Evolutionary conservation across 768 basidiomycete species (phyloP).

Genomic region (Auricularia sp.): DNA sequence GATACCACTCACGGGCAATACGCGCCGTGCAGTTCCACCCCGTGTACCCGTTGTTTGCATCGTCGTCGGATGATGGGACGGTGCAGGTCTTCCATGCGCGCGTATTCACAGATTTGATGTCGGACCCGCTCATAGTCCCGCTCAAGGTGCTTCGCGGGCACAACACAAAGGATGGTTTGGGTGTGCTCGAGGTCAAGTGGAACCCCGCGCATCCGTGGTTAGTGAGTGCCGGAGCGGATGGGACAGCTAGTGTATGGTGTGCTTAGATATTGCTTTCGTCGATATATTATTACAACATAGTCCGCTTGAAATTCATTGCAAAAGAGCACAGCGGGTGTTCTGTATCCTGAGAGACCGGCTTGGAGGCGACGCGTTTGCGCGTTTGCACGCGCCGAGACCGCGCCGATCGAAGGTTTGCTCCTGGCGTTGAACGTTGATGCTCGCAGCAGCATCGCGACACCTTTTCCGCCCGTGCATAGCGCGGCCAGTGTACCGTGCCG

Average conservation of each 20-base stretch:
- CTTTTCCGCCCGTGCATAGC: not conserved
- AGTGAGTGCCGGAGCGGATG: conserved; percentile 87
- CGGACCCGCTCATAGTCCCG: conserved; percentile 94
- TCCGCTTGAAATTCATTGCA: too few species aligned
- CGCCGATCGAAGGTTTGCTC: too few species aligned
- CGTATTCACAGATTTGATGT: conserved; percentile 91
- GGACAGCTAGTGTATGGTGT: conserved; percentile 71
- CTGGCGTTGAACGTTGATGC: too few species aligned
- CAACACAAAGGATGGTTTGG: conserved; percentile 71
- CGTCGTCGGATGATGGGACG: conserved; percentile 92
- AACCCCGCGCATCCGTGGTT: conserved; percentile 86
- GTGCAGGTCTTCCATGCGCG: conserved; percentile 96
- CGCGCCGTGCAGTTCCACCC: conserved; percentile 91
- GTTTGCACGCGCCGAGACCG: too few species aligned
- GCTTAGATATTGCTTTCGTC: conserved; percentile 6
- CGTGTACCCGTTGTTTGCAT: conserved; percentile 90
- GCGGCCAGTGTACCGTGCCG: not conserved
- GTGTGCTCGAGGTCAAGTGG: conserved; percentile 88
- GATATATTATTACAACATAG: not conserved
- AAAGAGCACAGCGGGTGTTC: too few species aligned
- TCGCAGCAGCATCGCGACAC: too few species aligned
- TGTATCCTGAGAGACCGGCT: too few species aligned
- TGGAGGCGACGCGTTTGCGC: too few species aligned
- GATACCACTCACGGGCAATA: conserved; percentile 90
- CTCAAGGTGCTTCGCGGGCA: conserved; percentile 96